Percentiles rank a stretch among this genome's conserved stretches.
Evolutionary conservation across 768 basidiomycete genomes (phyloP).

Genomic region (Neoboletus subvelutipes): DNA sequence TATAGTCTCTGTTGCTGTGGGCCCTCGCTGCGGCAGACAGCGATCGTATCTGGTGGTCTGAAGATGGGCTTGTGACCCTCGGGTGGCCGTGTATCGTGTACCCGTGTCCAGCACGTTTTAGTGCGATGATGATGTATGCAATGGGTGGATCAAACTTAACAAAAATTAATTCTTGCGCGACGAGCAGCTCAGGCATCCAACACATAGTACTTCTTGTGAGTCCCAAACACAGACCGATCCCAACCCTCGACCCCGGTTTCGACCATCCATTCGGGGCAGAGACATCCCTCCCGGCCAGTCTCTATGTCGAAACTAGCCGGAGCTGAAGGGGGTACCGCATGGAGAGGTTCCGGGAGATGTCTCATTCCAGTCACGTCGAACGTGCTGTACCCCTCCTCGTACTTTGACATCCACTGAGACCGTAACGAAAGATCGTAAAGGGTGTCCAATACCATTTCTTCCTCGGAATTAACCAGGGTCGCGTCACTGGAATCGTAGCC

Average conservation of each 20-base stretch:
- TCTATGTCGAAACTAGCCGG: background rate
- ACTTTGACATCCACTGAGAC: constrained; percentile 15
- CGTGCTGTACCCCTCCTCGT: constrained; percentile 7
- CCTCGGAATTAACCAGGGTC: background rate
- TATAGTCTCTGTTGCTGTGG: background rate
- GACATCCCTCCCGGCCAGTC: constrained; percentile 11
- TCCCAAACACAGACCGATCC: constrained; percentile 1
- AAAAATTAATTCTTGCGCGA: too few species aligned
- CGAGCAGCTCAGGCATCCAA: constrained; percentile 3
- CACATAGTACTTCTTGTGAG: background rate
- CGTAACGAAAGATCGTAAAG: constrained; percentile 7
- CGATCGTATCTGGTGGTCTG: background rate
- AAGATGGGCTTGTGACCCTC: too few species aligned
- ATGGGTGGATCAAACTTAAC: too few species aligned
- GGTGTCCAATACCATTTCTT: constrained; percentile 3
- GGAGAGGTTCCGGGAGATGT: background rate
- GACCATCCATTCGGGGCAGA: constrained; percentile 27
- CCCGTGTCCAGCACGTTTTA: too few species aligned
- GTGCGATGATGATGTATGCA: too few species aligned
- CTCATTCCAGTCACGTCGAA: background rate
- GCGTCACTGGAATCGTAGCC: background rate
- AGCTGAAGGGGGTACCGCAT: background rate
- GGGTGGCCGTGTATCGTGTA: too few species aligned
- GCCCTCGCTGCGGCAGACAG: background rate
- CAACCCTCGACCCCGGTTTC: constrained; percentile 16